phyloP scores from a whole-genome alignment of 495 filamentous ascomycete species.

The Barbatosphaeria neglecta region DNA sequence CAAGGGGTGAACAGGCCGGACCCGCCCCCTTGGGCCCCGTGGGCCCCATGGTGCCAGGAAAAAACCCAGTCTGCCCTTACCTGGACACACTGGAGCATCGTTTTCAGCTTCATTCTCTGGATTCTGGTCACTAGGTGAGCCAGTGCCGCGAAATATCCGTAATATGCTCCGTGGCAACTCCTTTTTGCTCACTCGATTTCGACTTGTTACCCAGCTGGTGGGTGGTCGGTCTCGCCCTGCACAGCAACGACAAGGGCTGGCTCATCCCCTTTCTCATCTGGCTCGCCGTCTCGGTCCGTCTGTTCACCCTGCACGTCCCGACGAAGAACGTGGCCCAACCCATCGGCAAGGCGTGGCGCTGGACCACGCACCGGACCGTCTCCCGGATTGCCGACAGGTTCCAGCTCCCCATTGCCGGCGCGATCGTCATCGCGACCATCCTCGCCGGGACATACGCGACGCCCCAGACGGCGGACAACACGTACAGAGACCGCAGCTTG shows the following conservation, averaged over 20 bases:
- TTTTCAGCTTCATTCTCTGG: no score
- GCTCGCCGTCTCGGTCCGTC: neutral
- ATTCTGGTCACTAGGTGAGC: no score
- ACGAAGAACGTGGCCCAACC: neutral
- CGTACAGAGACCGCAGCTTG: neutral
- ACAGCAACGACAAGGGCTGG: neutral
- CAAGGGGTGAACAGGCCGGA: no score
- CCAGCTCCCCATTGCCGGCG: neutral
- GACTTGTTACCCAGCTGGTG: no score
- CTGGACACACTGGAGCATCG: no score
- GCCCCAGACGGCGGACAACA: constrained; percentile 1
- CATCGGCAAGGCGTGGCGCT: neutral
- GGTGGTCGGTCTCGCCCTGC: neutral
- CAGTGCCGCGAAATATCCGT: no score
- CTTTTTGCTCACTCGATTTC: no score
- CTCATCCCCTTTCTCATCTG: neutral
- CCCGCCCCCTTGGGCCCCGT: no score
- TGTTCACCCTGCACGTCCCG: neutral
- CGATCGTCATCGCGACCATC: neutral
- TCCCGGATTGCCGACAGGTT: neutral
- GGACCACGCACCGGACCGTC: neutral
- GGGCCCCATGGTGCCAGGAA: no score
- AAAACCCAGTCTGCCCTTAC: no score
- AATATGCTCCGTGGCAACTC: no score
- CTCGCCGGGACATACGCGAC: neutral